Percentiles rank a stretch among this genome's conserved stretches.
phyloP scores from a whole-genome alignment of 2,329 filamentous ascomycete genomes.

The Zymoseptoria passerinii region DNA sequence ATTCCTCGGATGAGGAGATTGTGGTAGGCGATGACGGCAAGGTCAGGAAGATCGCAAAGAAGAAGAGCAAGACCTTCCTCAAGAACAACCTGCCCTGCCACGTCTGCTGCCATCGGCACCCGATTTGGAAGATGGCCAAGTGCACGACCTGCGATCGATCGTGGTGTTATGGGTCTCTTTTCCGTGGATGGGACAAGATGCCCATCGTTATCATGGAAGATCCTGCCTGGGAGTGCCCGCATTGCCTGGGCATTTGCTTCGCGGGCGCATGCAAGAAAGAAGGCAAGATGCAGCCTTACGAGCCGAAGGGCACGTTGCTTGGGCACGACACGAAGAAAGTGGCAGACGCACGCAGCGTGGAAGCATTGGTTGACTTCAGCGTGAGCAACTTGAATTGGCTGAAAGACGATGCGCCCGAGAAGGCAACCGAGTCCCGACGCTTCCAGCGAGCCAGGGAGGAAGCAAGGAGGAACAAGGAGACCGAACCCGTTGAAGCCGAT shows the following conservation, averaged over 20 bases:
- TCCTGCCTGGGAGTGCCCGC: conserved; percentile 79
- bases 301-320: conserved; percentile 76
- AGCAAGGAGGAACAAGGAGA: conserved; percentile 44
- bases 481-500: conserved; percentile 34
- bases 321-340: conserved; percentile 87
- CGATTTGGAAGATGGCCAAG: conserved; percentile 73
- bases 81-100: conserved; percentile 59
- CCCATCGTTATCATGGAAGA: conserved; percentile 75
- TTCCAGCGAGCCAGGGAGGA: conserved; percentile 41
- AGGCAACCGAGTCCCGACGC: conserved; percentile 30
- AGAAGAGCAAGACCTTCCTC: conserved; percentile 43
- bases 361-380: conserved; percentile 83
- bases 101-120: conserved; percentile 72
- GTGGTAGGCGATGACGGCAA: conserved; percentile 57
- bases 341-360: conserved; percentile 83
- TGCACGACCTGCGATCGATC: conserved; percentile 68
- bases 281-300: conserved; percentile 64
- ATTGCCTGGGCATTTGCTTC: conserved; percentile 78
- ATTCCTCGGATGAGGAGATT: conserved; percentile 43
- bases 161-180: conserved; percentile 92
- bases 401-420: conserved; percentile 42
- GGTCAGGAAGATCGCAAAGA: conserved; percentile 57
- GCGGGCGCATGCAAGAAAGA: conserved; percentile 69
- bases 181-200: conserved; percentile 82
- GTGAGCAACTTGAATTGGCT: conserved; percentile 83